phyloP scores from a whole-genome alignment of 192 early-diverging fungal species.

The Spizellomyces sp. region DNA sequence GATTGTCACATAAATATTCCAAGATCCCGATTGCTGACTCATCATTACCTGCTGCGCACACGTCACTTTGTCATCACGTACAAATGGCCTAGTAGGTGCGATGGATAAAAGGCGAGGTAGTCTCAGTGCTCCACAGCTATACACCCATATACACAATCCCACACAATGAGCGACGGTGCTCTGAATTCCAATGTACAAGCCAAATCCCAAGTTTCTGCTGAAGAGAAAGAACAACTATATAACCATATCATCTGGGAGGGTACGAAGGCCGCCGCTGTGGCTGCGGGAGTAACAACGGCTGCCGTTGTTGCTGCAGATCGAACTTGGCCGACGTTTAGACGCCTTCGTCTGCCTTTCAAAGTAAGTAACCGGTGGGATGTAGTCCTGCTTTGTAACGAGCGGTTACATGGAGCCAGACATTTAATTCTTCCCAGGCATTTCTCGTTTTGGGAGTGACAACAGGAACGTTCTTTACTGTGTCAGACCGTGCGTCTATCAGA shows the following conservation, averaged over 20 bases:
- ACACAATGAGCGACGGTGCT: no score
- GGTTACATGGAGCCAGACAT: no score
- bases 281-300: background rate
- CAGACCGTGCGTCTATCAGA: slow-evolving; percentile 24
- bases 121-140: no score
- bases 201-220: slow-evolving; percentile 6
- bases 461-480: slow-evolving; percentile 34
- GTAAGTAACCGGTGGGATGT: background rate
- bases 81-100: no score
- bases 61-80: no score
- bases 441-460: slow-evolving; percentile 17
- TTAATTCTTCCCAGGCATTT: background rate
- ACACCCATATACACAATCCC: no score
- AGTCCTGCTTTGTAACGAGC: background rate
- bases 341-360: slow-evolving; percentile 28
- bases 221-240: slow-evolving; percentile 29
- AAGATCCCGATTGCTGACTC: no score
- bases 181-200: background rate
- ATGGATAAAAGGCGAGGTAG: no score
- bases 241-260: slow-evolving; percentile 31
- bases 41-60: no score
- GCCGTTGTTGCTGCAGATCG: background rate
- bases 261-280: slow-evolving; percentile 7
- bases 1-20: no score
- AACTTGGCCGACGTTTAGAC: slow-evolving; percentile 4